Conservation (phyloP, 2,329 filamentous ascomycete species). For the Colletotrichum somersetense region DNA sequence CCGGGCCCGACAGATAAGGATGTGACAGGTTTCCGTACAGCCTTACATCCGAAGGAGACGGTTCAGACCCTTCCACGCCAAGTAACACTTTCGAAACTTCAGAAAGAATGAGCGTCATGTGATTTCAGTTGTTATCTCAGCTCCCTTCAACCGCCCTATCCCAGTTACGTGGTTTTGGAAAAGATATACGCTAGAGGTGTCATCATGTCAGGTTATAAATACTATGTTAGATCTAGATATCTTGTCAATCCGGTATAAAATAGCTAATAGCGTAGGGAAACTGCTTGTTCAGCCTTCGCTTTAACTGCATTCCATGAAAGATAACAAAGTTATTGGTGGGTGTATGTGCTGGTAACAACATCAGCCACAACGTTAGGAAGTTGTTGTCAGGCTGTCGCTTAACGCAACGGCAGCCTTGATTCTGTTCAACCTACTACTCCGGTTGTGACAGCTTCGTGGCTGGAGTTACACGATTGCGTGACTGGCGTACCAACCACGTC, state of each 20-base stretch:
- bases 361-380: background rate
- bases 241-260: background rate
- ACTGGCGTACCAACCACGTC: background rate
- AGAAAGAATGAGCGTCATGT: background rate
- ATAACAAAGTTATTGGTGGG: background rate
- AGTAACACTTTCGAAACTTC: too few relatives aligned
- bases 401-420: background rate
- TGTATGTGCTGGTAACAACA: background rate
- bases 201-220: too few relatives aligned
- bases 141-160: too few relatives aligned
- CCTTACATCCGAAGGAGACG: background rate
- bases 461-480: background rate
- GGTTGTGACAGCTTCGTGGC: background rate
- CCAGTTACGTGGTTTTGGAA: background rate
- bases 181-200: background rate
- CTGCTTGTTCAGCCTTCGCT: background rate
- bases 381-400: background rate
- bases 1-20: background rate
- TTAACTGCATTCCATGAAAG: too few relatives aligned
- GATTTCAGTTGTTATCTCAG: background rate
- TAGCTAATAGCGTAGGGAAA: background rate
- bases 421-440: background rate
- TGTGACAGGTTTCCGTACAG: too few relatives aligned
- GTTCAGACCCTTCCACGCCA: background rate
- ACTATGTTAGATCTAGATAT: background rate